phyloP scores from a whole-genome alignment of 2,329 filamentous ascomycete genomes.

The Penicillium sp. region DNA sequence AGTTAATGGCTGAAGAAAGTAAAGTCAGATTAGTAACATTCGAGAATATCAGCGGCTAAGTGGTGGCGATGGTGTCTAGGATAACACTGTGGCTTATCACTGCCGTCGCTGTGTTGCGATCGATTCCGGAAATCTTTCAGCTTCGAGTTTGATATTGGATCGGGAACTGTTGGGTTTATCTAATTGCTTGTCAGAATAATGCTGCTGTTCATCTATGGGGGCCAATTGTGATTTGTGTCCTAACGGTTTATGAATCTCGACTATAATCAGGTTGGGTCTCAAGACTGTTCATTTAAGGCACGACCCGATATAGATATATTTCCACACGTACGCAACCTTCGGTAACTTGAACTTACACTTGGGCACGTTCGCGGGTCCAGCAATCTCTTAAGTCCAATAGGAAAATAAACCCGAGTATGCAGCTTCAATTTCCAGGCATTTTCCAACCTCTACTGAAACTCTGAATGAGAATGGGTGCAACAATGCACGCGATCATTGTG shows the following conservation, averaged over 20 bases:
- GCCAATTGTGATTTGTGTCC: neutral
- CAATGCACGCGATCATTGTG: no score
- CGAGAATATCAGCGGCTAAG: neutral
- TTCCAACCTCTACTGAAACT: no score
- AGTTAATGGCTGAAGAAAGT: neutral
- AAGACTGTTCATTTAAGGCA: neutral
- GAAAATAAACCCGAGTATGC: no score
- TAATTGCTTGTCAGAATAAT: no score
- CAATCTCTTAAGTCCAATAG: no score
- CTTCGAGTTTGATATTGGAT: neutral
- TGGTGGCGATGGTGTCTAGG: neutral
- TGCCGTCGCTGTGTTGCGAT: neutral
- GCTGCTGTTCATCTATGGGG: neutral
- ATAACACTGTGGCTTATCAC: neutral
- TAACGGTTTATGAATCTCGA: no score
- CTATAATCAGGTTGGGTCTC: no score
- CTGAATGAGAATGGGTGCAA: no score
- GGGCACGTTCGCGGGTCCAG: no score
- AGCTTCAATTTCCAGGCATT: no score
- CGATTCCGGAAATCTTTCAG: neutral
- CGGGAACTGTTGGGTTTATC: neutral
- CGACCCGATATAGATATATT: neutral
- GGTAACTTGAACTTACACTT: no score
- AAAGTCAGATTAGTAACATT: neutral
- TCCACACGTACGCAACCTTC: neutral